Conservation (phyloP, 1,284 basidiomycete species). For the Thecaphora frezii region DNA sequence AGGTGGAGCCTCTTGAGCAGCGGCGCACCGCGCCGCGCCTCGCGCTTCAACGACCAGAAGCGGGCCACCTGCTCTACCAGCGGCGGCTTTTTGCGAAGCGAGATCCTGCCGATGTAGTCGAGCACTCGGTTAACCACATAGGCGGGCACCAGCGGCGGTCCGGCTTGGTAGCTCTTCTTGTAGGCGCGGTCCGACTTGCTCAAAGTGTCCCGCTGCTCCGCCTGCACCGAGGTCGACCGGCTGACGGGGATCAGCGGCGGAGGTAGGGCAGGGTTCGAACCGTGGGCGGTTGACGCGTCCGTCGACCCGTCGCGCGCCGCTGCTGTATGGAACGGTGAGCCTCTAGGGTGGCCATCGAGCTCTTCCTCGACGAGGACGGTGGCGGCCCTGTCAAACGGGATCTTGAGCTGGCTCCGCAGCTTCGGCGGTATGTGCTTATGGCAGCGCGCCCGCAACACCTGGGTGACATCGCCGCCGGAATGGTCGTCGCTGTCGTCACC, state of each 20-base stretch:
- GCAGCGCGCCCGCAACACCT: constrained; percentile 47
- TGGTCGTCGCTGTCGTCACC: constrained; percentile 35
- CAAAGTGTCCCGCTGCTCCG: constrained; percentile 14
- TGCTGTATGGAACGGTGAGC: constrained; percentile 17
- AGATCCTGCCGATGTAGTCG: constrained; percentile 74
- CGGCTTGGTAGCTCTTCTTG: constrained; percentile 63
- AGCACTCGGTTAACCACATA: constrained; percentile 70
- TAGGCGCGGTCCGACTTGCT: constrained; percentile 64
- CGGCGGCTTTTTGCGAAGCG: constrained; percentile 73
- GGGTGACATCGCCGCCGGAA: constrained; percentile 16
- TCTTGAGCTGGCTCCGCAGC: constrained; percentile 31
- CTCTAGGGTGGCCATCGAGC: constrained; percentile 16
- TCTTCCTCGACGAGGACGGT: constrained; percentile 1
- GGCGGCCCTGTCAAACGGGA: constrained; percentile 25
- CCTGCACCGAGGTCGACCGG: constrained; percentile 27
- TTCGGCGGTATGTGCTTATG: constrained; percentile 49
- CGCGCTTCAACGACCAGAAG: constrained; percentile 96
- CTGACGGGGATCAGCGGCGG: constrained; percentile 28
- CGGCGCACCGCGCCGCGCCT: constrained; percentile 88
- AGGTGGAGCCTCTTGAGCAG: constrained; percentile 89
- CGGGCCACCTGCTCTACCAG: constrained; percentile 79
- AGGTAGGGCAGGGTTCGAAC: not conserved
- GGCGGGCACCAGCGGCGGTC: constrained; percentile 64
- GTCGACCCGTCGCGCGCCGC: constrained; percentile 34
- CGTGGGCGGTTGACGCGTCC: constrained; percentile 2